phyloP scores from a whole-genome alignment of 352 stramenopile species.

The Phytophthora pseudosyringae region DNA sequence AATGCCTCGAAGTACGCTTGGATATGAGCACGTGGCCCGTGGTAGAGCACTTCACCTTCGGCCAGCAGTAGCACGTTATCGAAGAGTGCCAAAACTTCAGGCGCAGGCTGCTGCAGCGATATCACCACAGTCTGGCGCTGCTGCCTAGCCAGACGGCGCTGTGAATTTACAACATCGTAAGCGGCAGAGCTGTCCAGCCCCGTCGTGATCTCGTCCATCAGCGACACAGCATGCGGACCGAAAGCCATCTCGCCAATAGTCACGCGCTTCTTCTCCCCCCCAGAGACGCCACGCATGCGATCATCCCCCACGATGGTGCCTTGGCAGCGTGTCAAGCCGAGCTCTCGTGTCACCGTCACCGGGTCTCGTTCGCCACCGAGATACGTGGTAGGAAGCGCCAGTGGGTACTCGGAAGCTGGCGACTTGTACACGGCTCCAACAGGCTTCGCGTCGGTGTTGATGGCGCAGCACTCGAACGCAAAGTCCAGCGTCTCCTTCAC shows the following conservation, averaged over 20 bases:
- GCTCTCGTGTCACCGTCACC: slow-evolving; percentile 32
- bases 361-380: slow-evolving; percentile 47
- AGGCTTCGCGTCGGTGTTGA: slow-evolving; percentile 26
- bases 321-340: slow-evolving; percentile 54
- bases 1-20: slow-evolving; percentile 84
- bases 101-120: slow-evolving; percentile 87
- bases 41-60: slow-evolving; percentile 90
- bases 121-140: slow-evolving; percentile 70
- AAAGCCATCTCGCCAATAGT: slow-evolving; percentile 89
- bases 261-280: slow-evolving; percentile 92
- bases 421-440: slow-evolving; percentile 33
- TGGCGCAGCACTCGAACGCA: slow-evolving; percentile 84
- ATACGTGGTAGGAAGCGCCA: slow-evolving; percentile 35
- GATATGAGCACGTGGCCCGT: slow-evolving; percentile 63
- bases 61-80: slow-evolving; percentile 92
- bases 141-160: slow-evolving; percentile 42
- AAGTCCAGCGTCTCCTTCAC: slow-evolving; percentile 95
- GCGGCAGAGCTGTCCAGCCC: slow-evolving; percentile 54
- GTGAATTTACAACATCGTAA: slow-evolving; percentile 50
- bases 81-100: slow-evolving; percentile 93
- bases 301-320: slow-evolving; percentile 65
- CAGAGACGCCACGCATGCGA: slow-evolving; percentile 69
- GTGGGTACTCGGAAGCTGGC: slow-evolving; percentile 26
- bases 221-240: slow-evolving; percentile 53
- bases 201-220: slow-evolving; percentile 66